Base-by-base conservation (phyloP, 2,329 filamentous ascomycete genomes). In the Orbilia oligospora region DNA sequence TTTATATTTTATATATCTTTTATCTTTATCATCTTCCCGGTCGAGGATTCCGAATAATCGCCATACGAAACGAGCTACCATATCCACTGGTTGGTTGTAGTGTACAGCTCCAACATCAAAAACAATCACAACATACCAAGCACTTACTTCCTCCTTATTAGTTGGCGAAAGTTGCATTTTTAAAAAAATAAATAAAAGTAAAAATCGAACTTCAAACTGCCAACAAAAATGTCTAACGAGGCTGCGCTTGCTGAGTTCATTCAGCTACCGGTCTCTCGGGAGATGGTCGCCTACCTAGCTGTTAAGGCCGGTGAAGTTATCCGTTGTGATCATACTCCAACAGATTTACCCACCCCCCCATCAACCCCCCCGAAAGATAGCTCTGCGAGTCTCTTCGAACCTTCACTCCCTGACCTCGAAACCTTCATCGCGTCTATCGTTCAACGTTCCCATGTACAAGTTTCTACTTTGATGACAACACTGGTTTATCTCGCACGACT, bases 391-490 rank as follows among this genome's bases (percentile, higher is more conserved):
- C 82, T 87, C 83, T 81, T 86, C 83, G 80, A 87, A 83, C 82
- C 87, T 82, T 81, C 86, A 80, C 80, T 99, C 36, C 96, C 96
- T 2, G 91, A 92, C 0, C 87, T 98, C 41, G 93, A 97, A 85
- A 89, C 91, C 75, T 99, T 98, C 88, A 98, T 99, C 86, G 91
- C 90, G 64, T 93, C 94, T 80, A 89, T 99, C 33, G 94, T 98
- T 79, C 90, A 93, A 83, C 92, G 92, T 78, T 98, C 95, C 81
- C 97, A 97, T 84, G 96, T 98, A 33, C 95, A 98, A 87, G 94
- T 97, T 67, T 93, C 96, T 12, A 99, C 96, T 6, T 89, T 99
- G 81, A 98, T 99, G 96, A 95, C 93, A 41, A 94, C 94, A 6
- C 89, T 99, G 48, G 94, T 98, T 84, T 99, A 97, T 88, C 91